Evolutionary conservation across 805 yeast genomes (phyloP).

Genomic region (Groenewaldozyma tartarivorans): DNA sequence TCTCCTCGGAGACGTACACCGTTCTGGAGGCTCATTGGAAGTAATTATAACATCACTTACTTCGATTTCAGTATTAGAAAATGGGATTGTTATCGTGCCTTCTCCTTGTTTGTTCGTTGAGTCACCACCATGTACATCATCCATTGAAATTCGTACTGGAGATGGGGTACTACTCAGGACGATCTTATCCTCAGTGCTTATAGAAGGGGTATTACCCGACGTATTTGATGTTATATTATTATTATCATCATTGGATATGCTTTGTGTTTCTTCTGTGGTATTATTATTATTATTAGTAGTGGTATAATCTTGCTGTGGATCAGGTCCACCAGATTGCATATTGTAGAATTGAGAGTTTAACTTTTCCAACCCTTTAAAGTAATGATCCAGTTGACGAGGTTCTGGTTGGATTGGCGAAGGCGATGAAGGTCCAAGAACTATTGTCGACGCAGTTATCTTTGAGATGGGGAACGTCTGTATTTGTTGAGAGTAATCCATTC

Average conservation of each 20-base stretch:
- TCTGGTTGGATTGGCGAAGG: neutral
- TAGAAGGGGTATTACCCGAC: neutral
- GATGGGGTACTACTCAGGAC: neutral
- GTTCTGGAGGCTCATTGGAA: conserved; percentile 15
- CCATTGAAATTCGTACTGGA: neutral
- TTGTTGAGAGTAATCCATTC: too few species aligned
- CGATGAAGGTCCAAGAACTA: conserved; percentile 14
- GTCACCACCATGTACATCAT: neutral
- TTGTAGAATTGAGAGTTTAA: too few species aligned
- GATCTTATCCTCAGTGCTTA: neutral
- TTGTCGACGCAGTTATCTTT: conserved; percentile 17
- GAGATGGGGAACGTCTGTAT: conserved; percentile 15
- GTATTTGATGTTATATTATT: neutral
- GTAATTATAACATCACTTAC: conserved; percentile 7
- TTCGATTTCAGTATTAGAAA: conserved; percentile 10
- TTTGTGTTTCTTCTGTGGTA: too few species aligned
- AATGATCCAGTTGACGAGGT: neutral
- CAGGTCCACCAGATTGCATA: too few species aligned
- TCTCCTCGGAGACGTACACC: conserved; percentile 20
- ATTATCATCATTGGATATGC: too few species aligned
- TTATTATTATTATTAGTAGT: neutral
- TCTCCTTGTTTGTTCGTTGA: neutral
- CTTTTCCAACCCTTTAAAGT: too few species aligned
- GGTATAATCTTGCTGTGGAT: neutral
- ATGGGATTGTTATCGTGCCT: conserved; percentile 9